A percentile compares a stretch with the other conserved stretches of the same genome.
phyloP scores from a whole-genome alignment of 345 rosid genomes.

The Dipteronia sinensis region DNA sequence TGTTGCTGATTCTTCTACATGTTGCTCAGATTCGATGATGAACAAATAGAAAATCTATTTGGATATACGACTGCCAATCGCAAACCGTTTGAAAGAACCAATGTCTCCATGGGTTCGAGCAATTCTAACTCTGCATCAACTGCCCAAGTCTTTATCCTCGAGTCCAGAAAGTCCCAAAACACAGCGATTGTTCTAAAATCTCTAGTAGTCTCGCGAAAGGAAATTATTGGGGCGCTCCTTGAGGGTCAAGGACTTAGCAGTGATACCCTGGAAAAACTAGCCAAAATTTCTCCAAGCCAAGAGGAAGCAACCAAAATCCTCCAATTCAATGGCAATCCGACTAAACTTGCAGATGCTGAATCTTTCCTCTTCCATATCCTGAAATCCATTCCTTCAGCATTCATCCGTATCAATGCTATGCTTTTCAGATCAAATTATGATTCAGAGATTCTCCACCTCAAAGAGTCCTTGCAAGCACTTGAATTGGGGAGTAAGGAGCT shows the following conservation, averaged over 20 bases:
- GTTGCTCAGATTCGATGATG: slow-evolving; percentile 53
- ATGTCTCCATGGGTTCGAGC: slow-evolving; percentile 21
- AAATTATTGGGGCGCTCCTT: slow-evolving; percentile 46
- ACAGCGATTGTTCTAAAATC: slow-evolving; percentile 60
- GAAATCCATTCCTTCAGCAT: slow-evolving; percentile 70
- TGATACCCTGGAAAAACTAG: slow-evolving; percentile 73
- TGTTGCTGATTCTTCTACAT: slow-evolving; percentile 13
- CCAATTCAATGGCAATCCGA: slow-evolving; percentile 49
- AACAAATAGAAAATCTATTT: slow-evolving; percentile 49
- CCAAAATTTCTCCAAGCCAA: slow-evolving; percentile 62
- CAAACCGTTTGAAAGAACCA: slow-evolving; percentile 19
- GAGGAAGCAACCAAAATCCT: slow-evolving; percentile 67
- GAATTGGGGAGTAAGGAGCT: slow-evolving; percentile 68
- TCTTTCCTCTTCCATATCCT: slow-evolving; percentile 61
- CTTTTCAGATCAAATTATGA: slow-evolving; percentile 69
- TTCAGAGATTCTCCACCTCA: slow-evolving; percentile 58
- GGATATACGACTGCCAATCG: slow-evolving; percentile 34
- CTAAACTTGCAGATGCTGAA: slow-evolving; percentile 72
- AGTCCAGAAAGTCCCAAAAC: slow-evolving; percentile 58
- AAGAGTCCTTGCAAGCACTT: slow-evolving; percentile 55
- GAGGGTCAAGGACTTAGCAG: slow-evolving; percentile 52
- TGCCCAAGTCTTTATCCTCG: slow-evolving; percentile 50
- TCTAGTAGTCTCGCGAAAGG: slow-evolving; percentile 39
- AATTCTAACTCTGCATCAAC: slow-evolving; percentile 25
- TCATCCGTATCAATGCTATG: slow-evolving; percentile 58